A percentile compares a stretch with the other conserved stretches of the same genome.
Conservation (phyloP, 163 green algal genomes). For the Chloromonas sp. region DNA sequence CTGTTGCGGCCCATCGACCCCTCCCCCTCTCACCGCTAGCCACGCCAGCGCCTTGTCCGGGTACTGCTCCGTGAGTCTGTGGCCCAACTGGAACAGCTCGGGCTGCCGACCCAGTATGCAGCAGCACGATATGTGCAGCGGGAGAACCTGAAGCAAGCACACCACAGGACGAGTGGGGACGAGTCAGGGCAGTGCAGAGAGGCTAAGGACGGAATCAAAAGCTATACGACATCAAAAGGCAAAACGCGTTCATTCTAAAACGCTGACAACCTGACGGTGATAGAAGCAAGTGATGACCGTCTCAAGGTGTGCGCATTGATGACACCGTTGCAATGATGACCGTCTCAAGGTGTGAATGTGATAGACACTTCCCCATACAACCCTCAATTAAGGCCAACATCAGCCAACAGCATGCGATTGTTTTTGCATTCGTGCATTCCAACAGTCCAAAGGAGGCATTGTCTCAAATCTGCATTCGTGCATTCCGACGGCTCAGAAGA, state of each 20-base stretch:
- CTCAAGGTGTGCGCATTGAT: too few species aligned
- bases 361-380: too few species aligned
- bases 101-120: constrained; percentile 81
- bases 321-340: too few species aligned
- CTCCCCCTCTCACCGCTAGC: constrained; percentile 5
- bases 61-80: constrained; percentile 56
- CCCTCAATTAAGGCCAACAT: too few species aligned
- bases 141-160: constrained; percentile 17
- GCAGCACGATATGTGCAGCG: constrained; percentile 64
- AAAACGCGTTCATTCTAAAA: background rate
- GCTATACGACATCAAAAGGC: background rate
- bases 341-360: too few species aligned
- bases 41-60: constrained; percentile 43
- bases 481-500: too few species aligned
- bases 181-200: background rate
- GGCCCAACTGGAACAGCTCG: constrained; percentile 73
- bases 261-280: background rate
- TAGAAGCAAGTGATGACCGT: background rate
- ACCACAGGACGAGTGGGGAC: background rate
- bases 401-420: too few species aligned
- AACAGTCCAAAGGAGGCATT: too few species aligned
- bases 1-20: too few species aligned
- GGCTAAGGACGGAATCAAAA: too few species aligned
- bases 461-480: too few species aligned
- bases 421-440: too few species aligned